A percentile compares a stretch with the other conserved stretches of the same genome.
Evolutionary conservation across 108 stramenopile genomes (phyloP).

Genomic region (Nitzschia sp.): DNA sequence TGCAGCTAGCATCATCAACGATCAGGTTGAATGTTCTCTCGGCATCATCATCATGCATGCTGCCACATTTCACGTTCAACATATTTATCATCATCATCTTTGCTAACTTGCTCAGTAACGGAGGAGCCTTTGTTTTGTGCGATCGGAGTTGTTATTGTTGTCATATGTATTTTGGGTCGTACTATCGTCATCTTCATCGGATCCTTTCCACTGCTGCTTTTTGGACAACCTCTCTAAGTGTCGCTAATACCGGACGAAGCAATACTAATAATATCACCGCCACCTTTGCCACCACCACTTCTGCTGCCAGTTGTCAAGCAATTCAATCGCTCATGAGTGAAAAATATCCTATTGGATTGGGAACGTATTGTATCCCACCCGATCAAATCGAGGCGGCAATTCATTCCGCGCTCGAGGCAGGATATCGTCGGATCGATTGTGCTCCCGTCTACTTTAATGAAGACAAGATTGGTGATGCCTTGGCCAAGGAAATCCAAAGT

Average conservation of each 20-base stretch:
- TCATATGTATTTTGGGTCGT: too few species aligned
- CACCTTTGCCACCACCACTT: background rate
- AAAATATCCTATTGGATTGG: slow-evolving; percentile 33
- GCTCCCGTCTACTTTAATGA: slow-evolving; percentile 82
- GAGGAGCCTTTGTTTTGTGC: too few species aligned
- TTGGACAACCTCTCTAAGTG: background rate
- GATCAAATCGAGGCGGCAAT: slow-evolving; percentile 26
- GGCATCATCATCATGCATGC: too few species aligned
- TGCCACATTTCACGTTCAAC: too few species aligned
- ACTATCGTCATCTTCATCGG: too few species aligned
- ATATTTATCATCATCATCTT: too few species aligned
- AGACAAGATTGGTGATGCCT: slow-evolving; percentile 66
- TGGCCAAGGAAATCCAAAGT: slow-evolving; percentile 28
- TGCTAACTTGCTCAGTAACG: too few species aligned
- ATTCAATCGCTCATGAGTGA: background rate
- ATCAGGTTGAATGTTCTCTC: too few species aligned
- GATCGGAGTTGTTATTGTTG: too few species aligned
- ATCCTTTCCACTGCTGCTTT: too few species aligned
- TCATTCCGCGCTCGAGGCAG: slow-evolving; percentile 45
- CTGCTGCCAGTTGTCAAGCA: slow-evolving; percentile 3
- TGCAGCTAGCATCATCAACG: too few species aligned
- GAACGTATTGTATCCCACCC: slow-evolving; percentile 32
- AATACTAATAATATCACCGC: too few species aligned
- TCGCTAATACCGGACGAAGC: background rate
- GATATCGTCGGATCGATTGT: slow-evolving; percentile 71